Evolutionary conservation across 495 filamentous ascomycete species (phyloP), one percentile per base, ranked within the genome.

Genomic region (Hyaloscypha variabilis): DNA sequence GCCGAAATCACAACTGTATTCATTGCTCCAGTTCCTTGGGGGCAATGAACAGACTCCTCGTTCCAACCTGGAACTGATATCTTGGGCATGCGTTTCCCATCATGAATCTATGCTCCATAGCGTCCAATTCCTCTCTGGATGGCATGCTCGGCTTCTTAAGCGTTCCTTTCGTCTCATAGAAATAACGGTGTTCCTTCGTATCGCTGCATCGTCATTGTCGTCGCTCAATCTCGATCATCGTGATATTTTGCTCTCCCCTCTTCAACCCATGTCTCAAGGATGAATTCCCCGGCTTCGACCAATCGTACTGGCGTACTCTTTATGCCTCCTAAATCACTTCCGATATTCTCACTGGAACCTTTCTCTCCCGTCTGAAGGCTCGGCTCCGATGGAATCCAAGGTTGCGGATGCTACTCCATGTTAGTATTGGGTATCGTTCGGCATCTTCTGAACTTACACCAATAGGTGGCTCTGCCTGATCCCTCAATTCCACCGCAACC

Each of bases 401-500:
- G 80, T 76, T 90, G 87, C 5, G 87, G 87, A 73, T 89, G 84
- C 67, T 69, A 29, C 2, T 13, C 6, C 31, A 21, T 8, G 10
- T 30, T 8, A 30, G 26, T 11, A 34, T 28, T 5, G 10, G 6
- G 10, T 19, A 0, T n/a, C 6, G 0, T 58, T 58, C 54, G 10
- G n/a, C 8, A 21, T 30, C 19, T 25, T 6, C 6, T 29, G 25
- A 23, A 62, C 62, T 30, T 78, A 81, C 86, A 49, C 87, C 87
- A 67, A 93, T 87, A n/a, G 93, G 95, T 24, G 90, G 85, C 46
- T 88, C 81, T 2, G 85, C 84, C 55, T 91, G 87, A 58, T 91
- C 88, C 39, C 87, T 84, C 66, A 97, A 79, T 77, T 98, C 95
- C 29, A 97, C 88, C 34, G 89, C 91, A 28, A 98, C 80, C 17